Evolutionary conservation across 257 asterid species (phyloP).

Genomic region (Sherardia arvensis): DNA sequence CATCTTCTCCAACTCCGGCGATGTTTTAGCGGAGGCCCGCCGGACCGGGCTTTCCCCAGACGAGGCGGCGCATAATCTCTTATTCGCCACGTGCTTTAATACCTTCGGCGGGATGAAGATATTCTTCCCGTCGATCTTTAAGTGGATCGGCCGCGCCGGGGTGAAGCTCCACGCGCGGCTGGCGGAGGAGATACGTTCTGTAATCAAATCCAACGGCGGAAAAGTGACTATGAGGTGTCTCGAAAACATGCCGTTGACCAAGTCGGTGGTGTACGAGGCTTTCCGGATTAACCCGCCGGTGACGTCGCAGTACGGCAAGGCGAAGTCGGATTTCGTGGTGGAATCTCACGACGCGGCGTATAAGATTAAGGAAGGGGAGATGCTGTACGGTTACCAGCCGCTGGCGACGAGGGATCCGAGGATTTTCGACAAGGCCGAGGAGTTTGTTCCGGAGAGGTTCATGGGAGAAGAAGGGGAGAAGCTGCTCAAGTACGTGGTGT

Average conservation of each 20-base stretch:
- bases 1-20: constrained; percentile 38
- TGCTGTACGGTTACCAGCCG: constrained; percentile 72
- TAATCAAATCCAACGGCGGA: constrained; percentile 34
- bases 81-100: constrained; percentile 75
- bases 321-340: constrained; percentile 44
- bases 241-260: constrained; percentile 69
- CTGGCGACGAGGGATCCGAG: constrained; percentile 75
- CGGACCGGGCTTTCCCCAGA: constrained; percentile 44
- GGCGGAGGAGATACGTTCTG: constrained; percentile 63
- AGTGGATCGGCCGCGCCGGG: constrained; percentile 73
- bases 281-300: constrained; percentile 82
- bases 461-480: constrained; percentile 60
- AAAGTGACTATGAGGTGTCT: constrained; percentile 46
- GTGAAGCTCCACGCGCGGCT: constrained; percentile 41
- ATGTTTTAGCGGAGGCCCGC: constrained; percentile 61
- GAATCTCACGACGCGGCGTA: constrained; percentile 77
- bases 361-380: constrained; percentile 59
- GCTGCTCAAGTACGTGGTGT: constrained; percentile 55
- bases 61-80: constrained; percentile 71
- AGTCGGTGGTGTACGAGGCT: constrained; percentile 68
- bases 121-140: constrained; percentile 63
- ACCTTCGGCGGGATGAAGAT: constrained; percentile 78
- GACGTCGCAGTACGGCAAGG: constrained; percentile 59
- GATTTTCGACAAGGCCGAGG: constrained; percentile 69
- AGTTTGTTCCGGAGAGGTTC: constrained; percentile 62